Conservation (phyloP, 345 rosid species). For the Pugionium cornutum region DNA sequence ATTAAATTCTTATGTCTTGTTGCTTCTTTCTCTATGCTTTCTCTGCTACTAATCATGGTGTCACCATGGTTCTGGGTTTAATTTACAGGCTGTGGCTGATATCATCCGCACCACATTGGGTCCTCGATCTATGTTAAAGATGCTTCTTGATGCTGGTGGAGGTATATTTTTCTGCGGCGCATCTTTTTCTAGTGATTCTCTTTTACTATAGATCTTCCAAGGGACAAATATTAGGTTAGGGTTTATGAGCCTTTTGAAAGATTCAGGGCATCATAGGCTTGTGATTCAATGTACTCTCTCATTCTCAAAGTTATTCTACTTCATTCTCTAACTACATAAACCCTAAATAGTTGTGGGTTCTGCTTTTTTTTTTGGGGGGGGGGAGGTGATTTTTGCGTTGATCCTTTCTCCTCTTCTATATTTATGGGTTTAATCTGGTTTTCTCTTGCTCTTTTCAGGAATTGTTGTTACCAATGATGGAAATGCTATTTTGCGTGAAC, state of each 20-base stretch:
- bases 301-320: not conserved
- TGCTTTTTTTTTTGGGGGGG: not conserved
- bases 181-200: slow-evolving; percentile 8
- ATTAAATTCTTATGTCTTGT: not conserved
- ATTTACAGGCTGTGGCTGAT: slow-evolving; percentile 79
- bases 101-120: slow-evolving; percentile 95
- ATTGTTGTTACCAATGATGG: slow-evolving; percentile 97
- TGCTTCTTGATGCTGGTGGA: slow-evolving; percentile 91
- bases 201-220: slow-evolving; percentile 12
- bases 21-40: not conserved
- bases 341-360: slow-evolving; percentile 14
- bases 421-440: not conserved
- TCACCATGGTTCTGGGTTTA: slow-evolving; percentile 5
- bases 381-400: not conserved
- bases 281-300: not conserved
- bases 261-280: not conserved
- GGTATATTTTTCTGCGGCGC: slow-evolving; percentile 45
- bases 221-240: not conserved
- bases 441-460: slow-evolving; percentile 46
- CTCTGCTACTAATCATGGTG: slow-evolving; percentile 26
- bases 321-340: slow-evolving; percentile 12
- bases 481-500: slow-evolving; percentile 88
- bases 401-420: slow-evolving; percentile 7
- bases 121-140: slow-evolving; percentile 94
- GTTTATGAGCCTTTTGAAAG: slow-evolving; percentile 15